Conservation (phyloP, 1,284 basidiomycete genomes). For the Moesziomyces sp. region DNA sequence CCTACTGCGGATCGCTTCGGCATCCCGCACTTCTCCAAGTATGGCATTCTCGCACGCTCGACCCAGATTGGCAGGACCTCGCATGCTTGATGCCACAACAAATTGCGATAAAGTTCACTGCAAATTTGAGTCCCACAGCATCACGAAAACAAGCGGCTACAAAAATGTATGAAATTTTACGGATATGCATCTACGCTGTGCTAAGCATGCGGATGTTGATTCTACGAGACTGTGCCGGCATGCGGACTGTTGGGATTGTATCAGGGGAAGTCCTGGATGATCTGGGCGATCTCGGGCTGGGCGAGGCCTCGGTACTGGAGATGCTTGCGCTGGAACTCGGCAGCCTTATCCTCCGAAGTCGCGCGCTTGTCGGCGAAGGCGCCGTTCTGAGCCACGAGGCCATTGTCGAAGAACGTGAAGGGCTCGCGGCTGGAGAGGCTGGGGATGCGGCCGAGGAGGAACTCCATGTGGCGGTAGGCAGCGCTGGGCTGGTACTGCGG, state of each 20-base stretch:
- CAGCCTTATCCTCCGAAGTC: neutral
- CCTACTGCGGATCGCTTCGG: too few relatives aligned
- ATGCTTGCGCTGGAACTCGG: constrained; percentile 12
- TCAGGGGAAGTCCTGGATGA: constrained; percentile 23
- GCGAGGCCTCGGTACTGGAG: constrained; percentile 19
- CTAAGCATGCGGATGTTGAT: neutral
- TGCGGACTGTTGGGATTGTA: neutral
- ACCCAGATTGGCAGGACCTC: too few relatives aligned
- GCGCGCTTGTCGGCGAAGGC: constrained; percentile 1
- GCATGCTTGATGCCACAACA: too few relatives aligned
- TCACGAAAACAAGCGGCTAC: too few relatives aligned
- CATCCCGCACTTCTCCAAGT: too few relatives aligned
- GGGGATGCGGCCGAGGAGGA: constrained; percentile 56
- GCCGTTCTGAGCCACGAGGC: constrained; percentile 12
- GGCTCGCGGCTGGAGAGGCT: constrained; percentile 21
- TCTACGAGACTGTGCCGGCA: neutral
- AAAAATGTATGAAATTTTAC: too few relatives aligned
- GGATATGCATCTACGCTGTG: neutral
- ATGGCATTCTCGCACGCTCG: too few relatives aligned
- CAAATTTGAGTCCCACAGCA: too few relatives aligned
- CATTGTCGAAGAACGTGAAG: constrained; percentile 34
- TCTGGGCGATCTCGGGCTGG: constrained; percentile 30
- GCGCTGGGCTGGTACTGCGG: constrained; percentile 59
- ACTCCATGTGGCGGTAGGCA: constrained; percentile 56
- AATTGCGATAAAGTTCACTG: too few relatives aligned